Evolutionary conservation across 2,329 filamentous ascomycete species (phyloP), one percentile per base, ranked within the genome.

Genomic region (Talaromyces atroroseus): DNA sequence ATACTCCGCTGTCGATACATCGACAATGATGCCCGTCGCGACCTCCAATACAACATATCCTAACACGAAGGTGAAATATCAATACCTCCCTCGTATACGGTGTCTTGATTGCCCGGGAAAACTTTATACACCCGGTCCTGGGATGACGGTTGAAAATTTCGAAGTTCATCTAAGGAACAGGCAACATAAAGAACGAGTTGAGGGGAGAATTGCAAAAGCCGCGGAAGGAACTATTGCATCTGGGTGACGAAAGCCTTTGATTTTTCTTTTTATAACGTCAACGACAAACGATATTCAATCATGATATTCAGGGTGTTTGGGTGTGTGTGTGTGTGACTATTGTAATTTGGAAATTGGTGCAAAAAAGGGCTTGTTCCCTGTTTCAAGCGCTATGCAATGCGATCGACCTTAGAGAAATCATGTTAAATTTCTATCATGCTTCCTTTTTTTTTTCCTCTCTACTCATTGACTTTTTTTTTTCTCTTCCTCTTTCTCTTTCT

Each of bases 81-180:
- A 89, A 74, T 97, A 88, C 73, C 79, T 96, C 50, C 94, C 94
- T 8, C 82, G 94, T 51, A 96, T 99, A 61, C 82, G 90, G 58
- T 99, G 94, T 71, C 83, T 87, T 48, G 94, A 99, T 71, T 97
- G 94, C 69, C 90, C 90, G 0, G 90, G 90, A 29, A 97, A 96
- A 72, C 78, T 96, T 11, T 99, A 99, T 72, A 96, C 92, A 0
- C 90, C 92, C 0, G 89, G 91, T 0, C 90, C 92, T 0, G 90
- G 87, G 23, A 88, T 82, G 69, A 91, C 90, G 2, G 89, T 92
- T 5, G 86, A 86, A 47, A 95, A 96, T 68, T 99, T 99, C 61
- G 90, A 96, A 73, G 85, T 95, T 1, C 94, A 99, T 75, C 78
- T 97, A 49, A 89, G 87, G 72, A 96, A 96, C 72, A 83, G 88